These are phyloP conservation scores for Lunularia cruciata DNA, from an alignment of 225 moss, liverwort and hornwort species.

Conservation along the genomic window DNA sequence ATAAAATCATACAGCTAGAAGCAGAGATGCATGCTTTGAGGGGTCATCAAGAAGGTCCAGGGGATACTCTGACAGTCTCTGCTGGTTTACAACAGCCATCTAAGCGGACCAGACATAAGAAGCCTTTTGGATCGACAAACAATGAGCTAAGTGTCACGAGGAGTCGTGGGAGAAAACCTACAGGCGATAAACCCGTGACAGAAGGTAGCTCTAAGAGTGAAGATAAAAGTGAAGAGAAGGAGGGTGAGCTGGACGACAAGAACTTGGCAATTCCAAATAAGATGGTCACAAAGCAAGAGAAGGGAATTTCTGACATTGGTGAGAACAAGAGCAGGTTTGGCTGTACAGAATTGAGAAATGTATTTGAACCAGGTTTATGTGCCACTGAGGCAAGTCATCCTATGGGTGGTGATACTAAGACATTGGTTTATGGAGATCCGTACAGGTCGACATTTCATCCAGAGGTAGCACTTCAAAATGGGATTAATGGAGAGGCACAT, in stretches of 20 bases:
- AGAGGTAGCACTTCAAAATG: conserved; percentile 10
- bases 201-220: conserved; percentile 14
- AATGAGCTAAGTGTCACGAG: conserved; percentile 1
- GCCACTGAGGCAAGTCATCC: conserved; percentile 14
- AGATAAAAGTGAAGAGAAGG: conserved; percentile 24
- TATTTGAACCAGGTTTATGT: conserved; percentile 8
- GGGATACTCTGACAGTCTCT: background rate
- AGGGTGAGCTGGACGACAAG: conserved; percentile 12
- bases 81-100: background rate
- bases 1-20: conserved; percentile 17
- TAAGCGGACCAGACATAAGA: conserved; percentile 15
- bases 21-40: conserved; percentile 20
- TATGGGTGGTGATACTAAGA: background rate
- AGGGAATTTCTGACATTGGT: background rate
- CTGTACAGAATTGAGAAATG: background rate
- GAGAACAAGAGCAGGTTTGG: conserved; percentile 10
- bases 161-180: conserved; percentile 6
- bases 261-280: background rate
- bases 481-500: conserved; percentile 8
- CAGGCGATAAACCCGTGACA: background rate
- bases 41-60: background rate
- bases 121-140: background rate
- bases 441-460: conserved; percentile 4
- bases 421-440: conserved; percentile 4
- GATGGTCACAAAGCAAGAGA: background rate